Evolutionary conservation across 352 stramenopile genomes (phyloP), one percentile per base, ranked within the genome.

Genomic region (Globisporangium megalacanthum): DNA sequence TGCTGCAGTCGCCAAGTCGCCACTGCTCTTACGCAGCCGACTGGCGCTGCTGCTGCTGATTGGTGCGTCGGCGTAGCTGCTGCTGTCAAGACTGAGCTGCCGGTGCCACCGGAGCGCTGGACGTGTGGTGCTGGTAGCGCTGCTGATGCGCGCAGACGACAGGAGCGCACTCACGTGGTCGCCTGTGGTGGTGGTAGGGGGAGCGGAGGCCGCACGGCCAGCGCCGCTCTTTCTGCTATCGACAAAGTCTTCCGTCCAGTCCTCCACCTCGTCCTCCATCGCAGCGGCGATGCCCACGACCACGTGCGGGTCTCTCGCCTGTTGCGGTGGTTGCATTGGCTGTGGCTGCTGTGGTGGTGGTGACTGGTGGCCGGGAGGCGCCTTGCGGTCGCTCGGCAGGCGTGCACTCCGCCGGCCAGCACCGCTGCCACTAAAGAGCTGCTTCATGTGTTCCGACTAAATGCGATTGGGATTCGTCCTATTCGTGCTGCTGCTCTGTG

Each of bases 171-270:
- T 29, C 25, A 29, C 25, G 25, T 29, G 25, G 25, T 29, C 25
- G 25, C 25, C 25, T 29, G 25, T 29, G 25, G 25, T 29, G 25
- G 25, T 29, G 25, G 25, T 29, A 4, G 25, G 25, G 25, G 25
- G 25, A 29, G 25, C 25, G 25, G 25, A 29, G 25, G 25, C 37
- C 20, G 50, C 57, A 25, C 59, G 41, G 48, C 46, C 10, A 10
- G 19, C 54, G 6, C 50, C 52, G 33, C 48, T 45, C 20, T 54
- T 58, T 14, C 47, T 42, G 51, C 55, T 61, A 51, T 71, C 54
- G 19, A 79, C 42, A 45, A 84, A 84, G 49, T 92, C 83, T 22
- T 68, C 70, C 60, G 69, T 89, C 83, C 83, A 92, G 68, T 92
- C 83, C 59, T 92, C 83, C 1, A 92, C 65, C 33, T 78, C 83